Conservation (phyloP, 2,329 filamentous ascomycete genomes). For the Colletotrichum paranaense region DNA sequence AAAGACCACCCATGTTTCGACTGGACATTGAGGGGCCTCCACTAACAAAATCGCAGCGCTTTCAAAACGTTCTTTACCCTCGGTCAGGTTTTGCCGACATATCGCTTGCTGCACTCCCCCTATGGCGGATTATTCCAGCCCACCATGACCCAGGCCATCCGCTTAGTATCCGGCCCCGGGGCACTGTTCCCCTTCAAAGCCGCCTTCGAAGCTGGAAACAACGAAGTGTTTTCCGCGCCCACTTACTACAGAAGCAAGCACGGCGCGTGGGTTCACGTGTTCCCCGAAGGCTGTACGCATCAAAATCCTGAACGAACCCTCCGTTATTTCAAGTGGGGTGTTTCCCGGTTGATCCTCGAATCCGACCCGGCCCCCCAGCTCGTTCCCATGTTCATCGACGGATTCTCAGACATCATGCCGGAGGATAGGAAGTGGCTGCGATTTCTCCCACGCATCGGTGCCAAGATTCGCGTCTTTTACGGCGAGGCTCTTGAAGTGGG, state of each 20-base stretch:
- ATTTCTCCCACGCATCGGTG: slow-evolving; percentile 80
- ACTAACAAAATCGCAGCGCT: slow-evolving; percentile 57
- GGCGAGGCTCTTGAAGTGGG: slow-evolving; percentile 83
- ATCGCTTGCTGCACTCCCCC: slow-evolving; percentile 81
- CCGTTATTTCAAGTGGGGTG: slow-evolving; percentile 98
- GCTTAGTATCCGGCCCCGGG: slow-evolving; percentile 74
- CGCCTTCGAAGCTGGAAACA: slow-evolving; percentile 64
- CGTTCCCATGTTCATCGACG: slow-evolving; percentile 94
- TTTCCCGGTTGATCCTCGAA: slow-evolving; percentile 91
- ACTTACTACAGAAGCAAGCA: slow-evolving; percentile 77
- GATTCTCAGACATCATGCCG: slow-evolving; percentile 88
- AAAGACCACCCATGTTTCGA: neutral
- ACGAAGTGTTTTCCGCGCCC: slow-evolving; percentile 76
- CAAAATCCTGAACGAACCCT: slow-evolving; percentile 83
- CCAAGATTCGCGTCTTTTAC: slow-evolving; percentile 79
- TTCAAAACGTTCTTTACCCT: slow-evolving; percentile 84
- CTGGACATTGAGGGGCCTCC: slow-evolving; percentile 5
- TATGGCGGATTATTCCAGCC: slow-evolving; percentile 91
- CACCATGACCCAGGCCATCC: slow-evolving; percentile 86
- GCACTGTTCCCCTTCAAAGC: slow-evolving; percentile 15
- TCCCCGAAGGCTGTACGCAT: slow-evolving; percentile 94
- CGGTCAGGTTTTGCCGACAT: slow-evolving; percentile 91
- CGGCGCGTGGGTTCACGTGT: slow-evolving; percentile 91
- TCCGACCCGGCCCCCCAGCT: slow-evolving; percentile 88
- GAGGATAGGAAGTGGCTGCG: slow-evolving; percentile 84